phyloP scores from a whole-genome alignment of 2,329 filamentous ascomycete genomes.

The Pseudopyrenochaeta lycopersici region DNA sequence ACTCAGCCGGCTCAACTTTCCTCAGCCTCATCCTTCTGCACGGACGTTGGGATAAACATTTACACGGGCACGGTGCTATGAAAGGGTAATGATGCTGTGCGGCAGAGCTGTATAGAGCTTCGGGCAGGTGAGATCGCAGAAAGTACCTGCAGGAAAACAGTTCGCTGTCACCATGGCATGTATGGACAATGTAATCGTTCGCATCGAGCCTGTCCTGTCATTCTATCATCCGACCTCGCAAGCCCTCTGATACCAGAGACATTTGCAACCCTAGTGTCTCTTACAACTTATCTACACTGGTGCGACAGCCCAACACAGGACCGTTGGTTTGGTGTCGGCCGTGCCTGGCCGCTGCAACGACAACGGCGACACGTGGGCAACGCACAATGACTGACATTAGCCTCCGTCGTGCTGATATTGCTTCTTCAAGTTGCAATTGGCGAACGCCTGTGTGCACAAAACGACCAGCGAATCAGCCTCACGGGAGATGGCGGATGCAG shows the following conservation, averaged over 20 bases:
- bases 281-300: neutral
- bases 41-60: neutral
- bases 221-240: no score
- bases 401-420: neutral
- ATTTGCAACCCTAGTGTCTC: no score
- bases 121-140: no score
- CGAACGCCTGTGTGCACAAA: neutral
- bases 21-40: neutral
- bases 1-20: neutral
- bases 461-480: neutral
- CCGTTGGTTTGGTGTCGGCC: neutral
- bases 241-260: no score
- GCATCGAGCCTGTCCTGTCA: no score
- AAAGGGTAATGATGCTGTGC: no score
- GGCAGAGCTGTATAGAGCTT: no score
- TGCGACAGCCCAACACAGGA: neutral
- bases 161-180: no score
- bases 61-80: neutral
- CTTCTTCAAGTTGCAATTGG: neutral
- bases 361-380: conserved; percentile 1
- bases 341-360: neutral
- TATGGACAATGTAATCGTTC: no score
- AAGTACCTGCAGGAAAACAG: no score
- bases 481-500: neutral
- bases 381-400: neutral